Evolutionary conservation across 768 basidiomycete species (phyloP), one percentile per base, ranked within the genome.

Genomic region (Thelephora ganbajun): DNA sequence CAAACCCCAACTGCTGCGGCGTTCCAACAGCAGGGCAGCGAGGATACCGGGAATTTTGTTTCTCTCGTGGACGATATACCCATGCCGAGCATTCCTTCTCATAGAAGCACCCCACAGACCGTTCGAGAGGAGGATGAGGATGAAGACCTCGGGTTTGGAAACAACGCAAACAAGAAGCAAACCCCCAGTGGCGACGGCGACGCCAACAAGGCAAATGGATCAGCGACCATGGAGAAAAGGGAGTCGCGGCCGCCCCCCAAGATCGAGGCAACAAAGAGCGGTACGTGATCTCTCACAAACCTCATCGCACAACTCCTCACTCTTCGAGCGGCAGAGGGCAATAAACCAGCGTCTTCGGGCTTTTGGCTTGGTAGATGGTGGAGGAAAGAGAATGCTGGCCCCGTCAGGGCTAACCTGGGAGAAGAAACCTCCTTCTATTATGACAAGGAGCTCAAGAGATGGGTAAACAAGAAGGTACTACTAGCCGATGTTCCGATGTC

Each of bases 381-480:
- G 80, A 84, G 74, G 56, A 77, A 79, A 44, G 80, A 82, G 13
- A 55, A 71, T 3, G 54, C 69, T 5, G 88, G 73, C 7, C 92
- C 94, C 2, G 67, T 94, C 48, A 86, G 80, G 59, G 96, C 94
- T 16, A 98, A 83, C 55, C 75, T 99, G 20, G 96, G 96, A 6
- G 90, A 98, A 54, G 79, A 92, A 59, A 90, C 68, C 22, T 69
- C 79, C 22, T 94, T 98, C 68, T 84, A 89, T 57, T 99, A 87
- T 60, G 96, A 99, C 59, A 81, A 85, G 56, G 91, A 96, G n/a
- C 73, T 83, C 50, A 92, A 93, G 61, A 77, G 84, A 52, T 99
- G 96, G 96, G 81, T 99, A 22, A 92, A 96, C 62, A 93, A 85
- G 65, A 91, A 84, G 68, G 91, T 89, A 51, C 61, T 65, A 52